Evolutionary conservation across 495 filamentous ascomycete species (phyloP), one percentile per base, ranked within the genome.

Genomic region (Daldinia childiae): DNA sequence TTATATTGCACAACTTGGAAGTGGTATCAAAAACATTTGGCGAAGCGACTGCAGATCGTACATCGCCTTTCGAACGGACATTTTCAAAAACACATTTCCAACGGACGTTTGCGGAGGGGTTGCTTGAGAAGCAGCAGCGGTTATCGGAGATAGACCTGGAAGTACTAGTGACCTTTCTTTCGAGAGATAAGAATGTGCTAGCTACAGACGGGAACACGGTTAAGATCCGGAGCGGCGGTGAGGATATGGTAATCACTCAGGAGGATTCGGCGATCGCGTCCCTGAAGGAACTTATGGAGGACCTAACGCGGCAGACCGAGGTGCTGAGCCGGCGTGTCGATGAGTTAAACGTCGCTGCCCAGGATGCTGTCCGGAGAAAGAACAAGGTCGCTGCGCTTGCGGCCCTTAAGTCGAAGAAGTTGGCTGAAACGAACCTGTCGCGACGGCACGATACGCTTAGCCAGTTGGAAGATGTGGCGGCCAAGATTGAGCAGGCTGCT

Each of bases 401-500:
- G 0, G 88, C 93, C 0, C 83, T 99, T n/a, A 89, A 89, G 38
- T 91, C 88, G 0, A 97, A 92, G 80, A 98, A 95, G 76, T 81
- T 91, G 4, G 89, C 88, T 26, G 93, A 96, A 75, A 82, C 86
- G 7, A 90, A 87, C 36, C 84, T 98, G 0, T 81, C 85, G 17
- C 86, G 88, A 56, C 89, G 93, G 3, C 84, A 89, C 24, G 89
- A 88, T 9, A 91, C 90, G 0, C 84, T 95, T 1, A 79, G 79
- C n/a, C 93, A 97, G 78, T 82, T 98, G 0, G 93, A 98, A 78
- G 89, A 92, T 51, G 89, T 97, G 0, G 91, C 91, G 59, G 76
- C 81, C 8, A 91, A 90, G 73, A 93, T 99, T 60, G 90, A 97
- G 78, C 90, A 94, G 78, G 96, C 95, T 1, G 84, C 87, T 2